Base-by-base conservation (phyloP, 2,329 filamentous ascomycete genomes). In the Aspergillus ibericus region DNA sequence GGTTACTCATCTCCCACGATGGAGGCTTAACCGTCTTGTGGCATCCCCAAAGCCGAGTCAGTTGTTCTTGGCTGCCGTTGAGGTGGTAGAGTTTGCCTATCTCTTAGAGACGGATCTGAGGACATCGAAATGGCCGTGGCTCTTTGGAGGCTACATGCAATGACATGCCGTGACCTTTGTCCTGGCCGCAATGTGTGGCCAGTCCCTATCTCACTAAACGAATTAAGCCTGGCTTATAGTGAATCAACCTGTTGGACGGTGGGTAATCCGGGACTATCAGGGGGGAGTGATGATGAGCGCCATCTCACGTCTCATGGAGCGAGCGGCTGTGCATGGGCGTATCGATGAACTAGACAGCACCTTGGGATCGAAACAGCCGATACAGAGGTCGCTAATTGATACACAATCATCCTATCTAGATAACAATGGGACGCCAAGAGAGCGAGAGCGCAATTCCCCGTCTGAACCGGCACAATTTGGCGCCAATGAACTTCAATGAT, bases 141-240 rank as follows among this genome's bases (percentile, higher is more conserved):
- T 46, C 10, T 46, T 46, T 2, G 10, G 27, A 5, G 5, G 12
- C 2, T 46, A 46, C 13, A 15, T 22, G 42, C 42, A 46, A 25
- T 46, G 20, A 20, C 42, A 61, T 66, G 83, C 84, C 2, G 78
- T 88, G 36, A 85, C 85, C 0, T 87, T 86, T 66, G 44, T 61
- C n/a, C 75, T 87, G 9, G 81, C 82, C 1, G 83, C 87, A 63
- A 76, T 87, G 0, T 86, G 83, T 62, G 77, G 82, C 15, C 80
- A 82, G 16, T 83, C 82, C 3, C 77, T 77, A 29, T 84, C 83
- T 22, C 81, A 82, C 18, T 73, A 82, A 0, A 25, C 42, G 3
- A 22, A 46, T 13, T 22, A 22, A n/a, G 20, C 42, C 7, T 46
- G 42, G 42, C 7, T 6, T 8, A 13, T 46, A 25, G 42, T 10